phyloP scores from a whole-genome alignment of 176 grass and related monocot species.

The Oryza meyeriana region DNA sequence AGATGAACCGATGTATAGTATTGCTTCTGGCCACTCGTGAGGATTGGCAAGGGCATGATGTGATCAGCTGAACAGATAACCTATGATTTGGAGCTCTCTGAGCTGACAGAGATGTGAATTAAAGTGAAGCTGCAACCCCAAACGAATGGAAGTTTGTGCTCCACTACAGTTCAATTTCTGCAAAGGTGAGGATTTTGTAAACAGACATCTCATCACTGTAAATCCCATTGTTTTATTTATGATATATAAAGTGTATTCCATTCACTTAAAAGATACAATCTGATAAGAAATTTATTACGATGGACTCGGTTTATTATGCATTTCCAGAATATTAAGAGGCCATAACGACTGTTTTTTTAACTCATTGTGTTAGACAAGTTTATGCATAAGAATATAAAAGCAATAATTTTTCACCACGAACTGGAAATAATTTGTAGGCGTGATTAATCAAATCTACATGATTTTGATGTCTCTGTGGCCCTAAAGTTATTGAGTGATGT shows the following conservation, averaged over 20 bases:
- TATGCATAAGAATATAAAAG: neutral
- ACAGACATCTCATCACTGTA: constrained; percentile 24
- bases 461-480: neutral
- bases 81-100: constrained; percentile 19
- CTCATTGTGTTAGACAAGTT: neutral
- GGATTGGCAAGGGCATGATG: constrained; percentile 2
- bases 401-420: neutral
- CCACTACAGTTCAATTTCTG: neutral
- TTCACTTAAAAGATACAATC: neutral
- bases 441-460: neutral
- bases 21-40: constrained; percentile 15
- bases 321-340: neutral
- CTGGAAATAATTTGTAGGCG: neutral
- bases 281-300: neutral
- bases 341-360: neutral
- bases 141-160: constrained; percentile 1
- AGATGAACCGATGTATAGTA: constrained; percentile 7
- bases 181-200: constrained; percentile 36
- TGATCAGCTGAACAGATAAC: neutral
- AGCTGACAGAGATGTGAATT: constrained; percentile 24
- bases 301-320: neutral
- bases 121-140: constrained; percentile 27
- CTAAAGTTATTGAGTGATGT: neutral
- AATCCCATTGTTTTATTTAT: constrained; percentile 41
- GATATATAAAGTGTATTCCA: constrained; percentile 2